Base-by-base conservation (phyloP, 2,329 filamentous ascomycete species). In the Leptographium radiaticola region DNA sequence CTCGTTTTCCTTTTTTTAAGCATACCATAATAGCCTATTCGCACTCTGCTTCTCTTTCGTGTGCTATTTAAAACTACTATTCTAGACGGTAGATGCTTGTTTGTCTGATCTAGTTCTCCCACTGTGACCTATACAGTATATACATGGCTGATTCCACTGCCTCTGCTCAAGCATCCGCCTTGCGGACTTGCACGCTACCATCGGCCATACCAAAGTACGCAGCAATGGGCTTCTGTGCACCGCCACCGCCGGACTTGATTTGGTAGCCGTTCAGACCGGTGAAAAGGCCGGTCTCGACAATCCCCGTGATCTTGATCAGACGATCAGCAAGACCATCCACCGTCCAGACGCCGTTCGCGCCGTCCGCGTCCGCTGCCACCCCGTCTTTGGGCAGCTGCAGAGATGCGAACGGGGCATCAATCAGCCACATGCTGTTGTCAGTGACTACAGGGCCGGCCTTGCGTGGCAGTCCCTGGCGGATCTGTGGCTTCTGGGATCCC, bases 201-300 rank as follows among this genome's bases (percentile, higher is more conserved):
- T 88, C 86, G 46, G 85, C 79, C 81, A 93, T 87, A 39, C 93
- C 93, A 70, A 97, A 98, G 71, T 97, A 98, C 30, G 89, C 90
- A 33, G 89, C 89, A 13, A 96, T 78, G 0, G 93, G 93, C 71
- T 91, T 95, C 71, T 96, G 89, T 1, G 87, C 89, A 49, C 86
- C 84, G 49, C 81, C 70, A 53, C 76, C 73, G 63, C 75, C 70
- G 12, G 55, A 52, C 59, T 81, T 75, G 44, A 77, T 79, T 66
- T 94, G 75, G 16, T 80, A 72, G 0, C 91, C 91, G 56, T 91
- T 90, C 62, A 83, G 66, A 4, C 91, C 91, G 44, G 83, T 80
- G 72, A 98, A 98, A 47, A 98, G 76, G 15, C 93, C 93, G 33
- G 94, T 90, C 65, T 95, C 93, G 52, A 96, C 75, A 10, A 98